Evolutionary conservation across 345 rosid species (phyloP), one percentile per base, ranked within the genome.

Genomic region (Ceriops tagal): DNA sequence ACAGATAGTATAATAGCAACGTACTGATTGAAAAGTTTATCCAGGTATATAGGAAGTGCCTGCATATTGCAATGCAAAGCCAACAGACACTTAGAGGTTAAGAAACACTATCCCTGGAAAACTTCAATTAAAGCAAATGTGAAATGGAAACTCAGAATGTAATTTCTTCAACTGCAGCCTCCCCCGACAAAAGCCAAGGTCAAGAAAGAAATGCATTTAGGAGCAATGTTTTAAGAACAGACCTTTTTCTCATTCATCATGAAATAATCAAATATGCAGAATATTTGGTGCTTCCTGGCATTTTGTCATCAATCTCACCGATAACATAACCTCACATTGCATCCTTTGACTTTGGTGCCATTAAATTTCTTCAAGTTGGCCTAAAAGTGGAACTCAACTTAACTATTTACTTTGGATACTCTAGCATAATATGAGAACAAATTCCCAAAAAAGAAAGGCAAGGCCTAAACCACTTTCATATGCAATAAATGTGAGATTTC

Each of bases 11-110:
- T 58, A 46, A 93, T 88, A 3, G 98, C 97, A 74, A 93, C 84
- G 61, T 91, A 93, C 73, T 91, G 91, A 75, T 91, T 89, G 83
- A 91, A 93, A 78, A 93, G 81, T 79, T 91, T 93, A 75, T 91
- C 97, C 83, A 93, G 78, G 62, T 93, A 93, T 62, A 91, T 81
- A 19, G 98, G 97, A 80, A 93, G 96, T 20, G 97, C 98, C 98
- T 93, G 89, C 74, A 74, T 43, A 52, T 73, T 52, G 21, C 31
- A 65, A 79, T 56, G 55, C 53, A 72, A 68, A 60, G 53, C 27
- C 43, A 63, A 58, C 21, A 43, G 51, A 52, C 61, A 59, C 46
- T 52, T 65, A 65, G 62, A 39, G 49, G 49, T 13, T 5, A 3
- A 43, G 49, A 65, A 24, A 24, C 30, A 56, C 24, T 24, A 56